Conservation (phyloP, 2,329 filamentous ascomycete species). For the Acrocalymma vagum region DNA sequence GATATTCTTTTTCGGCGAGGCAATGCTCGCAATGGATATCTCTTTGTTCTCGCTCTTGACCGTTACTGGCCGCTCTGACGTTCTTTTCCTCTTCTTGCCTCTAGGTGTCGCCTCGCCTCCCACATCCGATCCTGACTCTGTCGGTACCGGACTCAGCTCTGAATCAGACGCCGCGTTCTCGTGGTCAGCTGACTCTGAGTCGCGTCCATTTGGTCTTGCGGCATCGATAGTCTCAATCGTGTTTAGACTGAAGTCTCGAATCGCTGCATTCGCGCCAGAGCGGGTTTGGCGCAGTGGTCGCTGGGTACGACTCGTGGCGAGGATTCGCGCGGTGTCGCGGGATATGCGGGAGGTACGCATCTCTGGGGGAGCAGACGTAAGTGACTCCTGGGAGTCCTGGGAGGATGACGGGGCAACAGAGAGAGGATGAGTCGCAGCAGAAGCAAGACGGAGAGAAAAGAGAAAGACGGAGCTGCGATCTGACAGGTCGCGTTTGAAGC, state of each 20-base stretch:
- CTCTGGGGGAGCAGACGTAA: too few relatives aligned
- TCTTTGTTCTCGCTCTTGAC: slow-evolving; percentile 42
- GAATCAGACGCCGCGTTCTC: slow-evolving; percentile 31
- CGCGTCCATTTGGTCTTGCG: slow-evolving; percentile 14
- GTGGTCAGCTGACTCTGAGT: slow-evolving; percentile 18
- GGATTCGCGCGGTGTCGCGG: slow-evolving; percentile 43
- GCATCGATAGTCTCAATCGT: slow-evolving; percentile 20
- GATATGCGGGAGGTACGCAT: slow-evolving; percentile 51
- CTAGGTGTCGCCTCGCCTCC: slow-evolving; percentile 18
- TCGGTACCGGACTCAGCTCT: slow-evolving; percentile 40
- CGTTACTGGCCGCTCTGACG: slow-evolving; percentile 37
- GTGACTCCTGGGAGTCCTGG: too few relatives aligned
- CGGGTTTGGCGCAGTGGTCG: slow-evolving; percentile 43
- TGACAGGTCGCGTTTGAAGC: slow-evolving; percentile 16
- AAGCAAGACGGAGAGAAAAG: slow-evolving; percentile 6
- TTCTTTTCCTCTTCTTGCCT: slow-evolving; percentile 59
- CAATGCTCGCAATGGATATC: slow-evolving; percentile 20
- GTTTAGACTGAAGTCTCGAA: slow-evolving; percentile 27
- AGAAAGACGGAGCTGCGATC: slow-evolving; percentile 12
- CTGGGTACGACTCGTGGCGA: slow-evolving; percentile 36
- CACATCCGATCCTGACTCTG: slow-evolving; percentile 34
- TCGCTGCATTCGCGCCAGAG: slow-evolving; percentile 29
- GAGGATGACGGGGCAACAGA: slow-evolving; percentile 1
- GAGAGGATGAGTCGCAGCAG: slow-evolving; percentile 2
- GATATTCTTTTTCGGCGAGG: slow-evolving; percentile 32